These are phyloP conservation scores for Myrica gale DNA, from an alignment of 306 rosid genomes.

Conservation along the genomic window DNA sequence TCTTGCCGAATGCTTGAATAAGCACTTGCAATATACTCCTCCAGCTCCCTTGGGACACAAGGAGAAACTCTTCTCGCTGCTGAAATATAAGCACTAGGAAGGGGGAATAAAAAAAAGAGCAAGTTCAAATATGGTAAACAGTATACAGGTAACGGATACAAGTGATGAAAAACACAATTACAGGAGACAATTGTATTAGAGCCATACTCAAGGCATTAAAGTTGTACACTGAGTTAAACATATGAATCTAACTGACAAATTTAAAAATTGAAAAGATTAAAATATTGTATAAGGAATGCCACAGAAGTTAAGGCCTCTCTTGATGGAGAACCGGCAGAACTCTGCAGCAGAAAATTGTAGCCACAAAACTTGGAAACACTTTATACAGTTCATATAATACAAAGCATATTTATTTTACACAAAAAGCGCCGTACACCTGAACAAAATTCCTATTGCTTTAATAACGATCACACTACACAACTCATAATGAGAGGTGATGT, in stretches of 20 bases:
- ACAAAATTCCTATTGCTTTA: background rate
- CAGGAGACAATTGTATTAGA: background rate
- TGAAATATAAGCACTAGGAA: constrained; percentile 78
- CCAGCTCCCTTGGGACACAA: constrained; percentile 70
- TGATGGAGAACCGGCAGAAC: constrained; percentile 1
- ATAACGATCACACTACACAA: background rate
- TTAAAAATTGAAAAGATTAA: background rate
- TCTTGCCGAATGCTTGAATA: constrained; percentile 90
- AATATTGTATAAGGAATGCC: background rate
- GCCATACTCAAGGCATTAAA: background rate
- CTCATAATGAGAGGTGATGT: background rate
- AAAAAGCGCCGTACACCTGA: too few relatives aligned
- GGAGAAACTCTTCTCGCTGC: constrained; percentile 95
- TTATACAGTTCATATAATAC: background rate
- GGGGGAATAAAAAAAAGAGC: constrained; percentile 8
- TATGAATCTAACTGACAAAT: background rate
- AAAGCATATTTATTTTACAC: background rate
- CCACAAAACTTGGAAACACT: background rate
- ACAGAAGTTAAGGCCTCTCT: background rate
- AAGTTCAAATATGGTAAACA: background rate
- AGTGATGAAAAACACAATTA: background rate
- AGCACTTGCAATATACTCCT: constrained; percentile 94
- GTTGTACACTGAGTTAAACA: background rate
- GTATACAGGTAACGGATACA: background rate
- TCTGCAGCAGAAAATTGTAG: background rate